Evolutionary conservation across 192 early-diverging fungal genomes (phyloP), one percentile per base, ranked within the genome.

Genomic region (Glomus cerebriforme): DNA sequence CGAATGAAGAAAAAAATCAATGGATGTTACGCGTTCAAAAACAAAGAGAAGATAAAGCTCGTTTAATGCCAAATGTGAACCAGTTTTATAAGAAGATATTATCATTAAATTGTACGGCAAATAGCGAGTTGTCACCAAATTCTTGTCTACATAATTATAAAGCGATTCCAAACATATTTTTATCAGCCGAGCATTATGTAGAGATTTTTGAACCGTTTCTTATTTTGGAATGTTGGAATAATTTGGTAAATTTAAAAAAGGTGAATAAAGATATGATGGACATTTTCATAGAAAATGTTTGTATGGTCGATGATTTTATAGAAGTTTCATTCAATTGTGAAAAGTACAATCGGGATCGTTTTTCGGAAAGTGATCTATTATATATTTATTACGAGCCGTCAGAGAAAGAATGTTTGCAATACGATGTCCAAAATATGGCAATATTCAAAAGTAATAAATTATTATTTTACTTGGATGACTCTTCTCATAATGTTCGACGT

Each of bases 171-270:
- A 83, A 89, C 24, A 75, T 26, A 22, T 98, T 95, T 78, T 74
- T 81, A 6, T 81, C 85, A 17, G 82, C 83, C 7, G 75, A 84
- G 27, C 82, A 91, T 47, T 98, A 97, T 79, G 79, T 79, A 4
- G 62, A 70, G 24, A 81, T 85, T 5, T 93, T 98, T 82, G 95
- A 96, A 80, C 95, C 95, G 0, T 80, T 97, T 60, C 66, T 97
- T 39, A 75, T 95, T 47, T 84, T 95, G 6, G 97, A 98, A 82
- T 87, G 90, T 73, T 96, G 96, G 96, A 84, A 92, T 62, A 92
- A 96, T 79, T 82, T 97, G 39, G 82, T 91, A 79, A 89, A 91
- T 7, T 83, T 91, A 24, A 89, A 90, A 59, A 92, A 95, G 71
- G 88, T 93, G 65, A 83, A 86, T 31, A 80, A 82, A 3, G 87